Percentiles rank a stretch among this genome's conserved stretches.
Evolutionary conservation across 148 eudicot species (phyloP).

Genomic region (Mesembryanthemum crystallinum): DNA sequence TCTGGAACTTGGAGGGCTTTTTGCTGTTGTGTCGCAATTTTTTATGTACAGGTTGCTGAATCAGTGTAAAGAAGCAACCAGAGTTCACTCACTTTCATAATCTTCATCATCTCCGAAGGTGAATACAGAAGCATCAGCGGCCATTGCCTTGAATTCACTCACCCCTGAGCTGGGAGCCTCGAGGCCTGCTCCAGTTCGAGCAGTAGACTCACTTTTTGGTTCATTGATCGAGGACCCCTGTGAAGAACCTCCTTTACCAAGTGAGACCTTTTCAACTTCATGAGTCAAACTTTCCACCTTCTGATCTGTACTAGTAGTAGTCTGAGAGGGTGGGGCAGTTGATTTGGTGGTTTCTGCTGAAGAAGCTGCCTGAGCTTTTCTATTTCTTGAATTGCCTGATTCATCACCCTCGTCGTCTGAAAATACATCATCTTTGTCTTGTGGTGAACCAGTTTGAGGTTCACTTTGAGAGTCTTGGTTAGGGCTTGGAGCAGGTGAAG

Average conservation of each 20-base stretch:
- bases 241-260: conserved; percentile 39
- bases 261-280: conserved; percentile 54
- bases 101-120: conserved; percentile 95
- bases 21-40: conserved; percentile 24
- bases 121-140: conserved; percentile 98
- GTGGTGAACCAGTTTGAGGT: conserved; percentile 11
- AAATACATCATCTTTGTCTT: conserved; percentile 78
- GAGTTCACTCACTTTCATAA: conserved; percentile 68
- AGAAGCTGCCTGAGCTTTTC: conserved; percentile 33
- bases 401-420: conserved; percentile 78
- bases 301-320: conserved; percentile 30
- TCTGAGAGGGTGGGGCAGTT: conserved; percentile 33
- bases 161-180: conserved; percentile 44
- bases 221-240: conserved; percentile 26
- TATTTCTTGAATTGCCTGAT: conserved; percentile 42
- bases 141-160: conserved; percentile 95
- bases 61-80: conserved; percentile 12
- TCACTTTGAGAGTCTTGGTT: conserved; percentile 37
- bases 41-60: conserved; percentile 43
- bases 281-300: conserved; percentile 45
- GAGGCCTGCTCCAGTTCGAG: conserved; percentile 25
- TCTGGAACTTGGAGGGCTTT: conserved; percentile 2
- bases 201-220: conserved; percentile 33
- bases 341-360: conserved; percentile 29
- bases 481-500: conserved; percentile 33